A percentile compares a stretch with the other conserved stretches of the same genome.
phyloP scores from a whole-genome alignment of 495 filamentous ascomycete species.

The Daldinia grandis region DNA sequence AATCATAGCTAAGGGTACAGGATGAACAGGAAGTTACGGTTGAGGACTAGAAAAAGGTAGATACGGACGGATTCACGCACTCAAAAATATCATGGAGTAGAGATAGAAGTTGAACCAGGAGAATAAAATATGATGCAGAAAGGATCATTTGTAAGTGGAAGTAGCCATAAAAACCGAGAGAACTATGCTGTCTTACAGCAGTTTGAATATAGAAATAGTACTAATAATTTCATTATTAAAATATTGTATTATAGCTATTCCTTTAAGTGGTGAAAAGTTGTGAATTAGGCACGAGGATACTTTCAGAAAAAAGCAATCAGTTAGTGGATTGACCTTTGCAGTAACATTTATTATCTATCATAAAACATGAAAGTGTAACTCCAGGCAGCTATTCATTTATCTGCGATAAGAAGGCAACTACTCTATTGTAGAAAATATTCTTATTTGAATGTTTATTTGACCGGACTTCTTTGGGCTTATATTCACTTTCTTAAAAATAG shows the following conservation, averaged over 20 bases:
- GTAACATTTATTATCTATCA: neutral
- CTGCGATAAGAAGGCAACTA: neutral
- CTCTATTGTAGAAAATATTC: neutral
- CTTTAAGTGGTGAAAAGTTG: constrained; percentile 18
- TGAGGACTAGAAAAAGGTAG: neutral
- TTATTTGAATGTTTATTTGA: neutral
- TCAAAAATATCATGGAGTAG: neutral
- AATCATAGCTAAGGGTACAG: neutral
- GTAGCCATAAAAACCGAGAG: neutral
- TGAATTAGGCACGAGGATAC: constrained; percentile 13
- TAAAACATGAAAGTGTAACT: constrained; percentile 3
- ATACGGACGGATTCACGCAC: neutral
- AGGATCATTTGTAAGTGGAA: neutral
- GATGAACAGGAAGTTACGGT: neutral
- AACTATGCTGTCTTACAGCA: neutral
- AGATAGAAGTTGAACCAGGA: neutral
- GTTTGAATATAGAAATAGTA: neutral
- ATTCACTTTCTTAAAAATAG: neutral
- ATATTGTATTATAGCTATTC: neutral
- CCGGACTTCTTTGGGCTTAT: neutral
- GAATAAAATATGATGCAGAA: neutral
- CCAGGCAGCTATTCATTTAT: neutral
- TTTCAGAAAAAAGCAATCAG: constrained; percentile 3
- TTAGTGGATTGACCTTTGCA: neutral
- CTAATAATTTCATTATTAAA: neutral